Conservation (phyloP, 768 basidiomycete species). For the Leccinellum rugosiceps region DNA sequence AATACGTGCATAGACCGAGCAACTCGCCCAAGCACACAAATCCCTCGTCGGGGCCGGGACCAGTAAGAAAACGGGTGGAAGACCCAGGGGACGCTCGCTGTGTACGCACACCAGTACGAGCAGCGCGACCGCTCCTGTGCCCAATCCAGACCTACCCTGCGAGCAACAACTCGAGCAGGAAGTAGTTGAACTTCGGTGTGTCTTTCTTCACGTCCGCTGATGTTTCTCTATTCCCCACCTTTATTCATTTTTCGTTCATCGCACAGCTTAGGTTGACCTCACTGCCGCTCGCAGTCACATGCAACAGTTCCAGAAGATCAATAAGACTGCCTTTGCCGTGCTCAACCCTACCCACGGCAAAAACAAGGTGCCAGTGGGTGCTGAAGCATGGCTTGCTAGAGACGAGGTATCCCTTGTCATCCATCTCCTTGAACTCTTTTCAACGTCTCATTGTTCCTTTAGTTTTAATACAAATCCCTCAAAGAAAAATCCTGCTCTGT, state of each 20-base stretch:
- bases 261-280: conserved; percentile 77
- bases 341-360: conserved; percentile 75
- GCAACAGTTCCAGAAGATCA: conserved; percentile 84
- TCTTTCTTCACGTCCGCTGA: neutral
- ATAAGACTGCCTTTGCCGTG: conserved; percentile 68
- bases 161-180: too few species aligned
- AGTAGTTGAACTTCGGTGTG: conserved; percentile 3
- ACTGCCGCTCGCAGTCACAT: conserved; percentile 59
- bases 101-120: too few species aligned
- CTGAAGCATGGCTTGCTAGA: conserved; percentile 63
- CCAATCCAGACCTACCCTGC: too few species aligned
- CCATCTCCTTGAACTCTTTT: neutral
- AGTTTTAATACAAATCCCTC: too few species aligned
- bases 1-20: too few species aligned
- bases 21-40: too few species aligned
- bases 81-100: too few species aligned
- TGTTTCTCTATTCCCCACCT: neutral
- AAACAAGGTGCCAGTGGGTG: conserved; percentile 68
- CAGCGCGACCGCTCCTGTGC: too few species aligned
- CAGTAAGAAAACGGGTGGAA: too few species aligned
- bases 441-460: neutral
- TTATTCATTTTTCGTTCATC: conserved; percentile 34
- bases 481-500: conserved; percentile 56
- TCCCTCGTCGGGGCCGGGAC: too few species aligned
- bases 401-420: conserved; percentile 53